phyloP scores from a whole-genome alignment of 2,329 filamentous ascomycete genomes.

The Microascus cirrosus region DNA sequence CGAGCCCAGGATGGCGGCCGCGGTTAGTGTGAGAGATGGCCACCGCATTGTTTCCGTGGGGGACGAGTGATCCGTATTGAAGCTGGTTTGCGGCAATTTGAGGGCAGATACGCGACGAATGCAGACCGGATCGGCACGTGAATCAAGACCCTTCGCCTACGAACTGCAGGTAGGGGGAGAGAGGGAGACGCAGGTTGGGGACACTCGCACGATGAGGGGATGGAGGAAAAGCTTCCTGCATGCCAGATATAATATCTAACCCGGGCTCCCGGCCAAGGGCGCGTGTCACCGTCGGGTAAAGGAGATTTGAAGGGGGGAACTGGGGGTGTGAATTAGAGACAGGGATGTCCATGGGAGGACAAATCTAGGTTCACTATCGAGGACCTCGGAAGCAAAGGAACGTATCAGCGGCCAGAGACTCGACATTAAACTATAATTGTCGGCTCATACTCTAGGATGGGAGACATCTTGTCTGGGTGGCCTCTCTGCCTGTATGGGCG shows the following conservation, averaged over 20 bases:
- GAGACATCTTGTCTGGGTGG: background rate
- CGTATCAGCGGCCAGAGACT: background rate
- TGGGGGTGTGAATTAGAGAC: background rate
- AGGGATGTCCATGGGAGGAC: background rate
- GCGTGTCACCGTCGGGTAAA: conserved; percentile 2
- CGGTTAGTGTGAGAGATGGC: conserved; percentile 1
- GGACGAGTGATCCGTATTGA: background rate
- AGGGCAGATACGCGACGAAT: background rate
- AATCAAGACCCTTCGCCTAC: background rate
- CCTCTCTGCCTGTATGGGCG: background rate
- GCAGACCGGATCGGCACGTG: background rate
- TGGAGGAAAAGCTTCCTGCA: background rate
- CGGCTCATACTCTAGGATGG: background rate
- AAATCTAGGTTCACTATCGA: background rate
- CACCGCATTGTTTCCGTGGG: background rate
- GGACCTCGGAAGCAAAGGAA: background rate
- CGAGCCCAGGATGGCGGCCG: conserved; percentile 3
- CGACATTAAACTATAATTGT: conserved; percentile 4
- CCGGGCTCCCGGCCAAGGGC: background rate
- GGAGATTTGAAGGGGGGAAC: background rate
- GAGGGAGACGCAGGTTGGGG: background rate
- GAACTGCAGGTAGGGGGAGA: background rate
- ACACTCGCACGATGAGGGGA: background rate
- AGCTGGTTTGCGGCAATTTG: background rate
- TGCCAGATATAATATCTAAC: conserved; percentile 2